Base-by-base conservation (phyloP, 768 basidiomycete genomes). In the Suillus placidus region DNA sequence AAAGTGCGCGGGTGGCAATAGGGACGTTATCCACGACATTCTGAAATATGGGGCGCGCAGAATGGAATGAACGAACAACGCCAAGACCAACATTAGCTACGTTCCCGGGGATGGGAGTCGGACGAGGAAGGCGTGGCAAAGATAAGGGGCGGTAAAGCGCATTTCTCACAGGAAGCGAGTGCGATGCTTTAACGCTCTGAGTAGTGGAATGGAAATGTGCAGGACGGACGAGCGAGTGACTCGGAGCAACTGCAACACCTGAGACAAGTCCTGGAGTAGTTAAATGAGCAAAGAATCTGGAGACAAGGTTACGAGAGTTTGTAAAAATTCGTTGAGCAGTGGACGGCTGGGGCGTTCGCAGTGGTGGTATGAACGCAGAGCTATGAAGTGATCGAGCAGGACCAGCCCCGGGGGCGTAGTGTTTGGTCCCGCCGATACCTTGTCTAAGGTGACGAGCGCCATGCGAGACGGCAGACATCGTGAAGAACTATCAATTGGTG, bases 1-100 rank as follows among this genome's bases (percentile, higher is more conserved):
- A 87, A 51, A 94, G 79, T 3, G 93, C 88, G 34, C 94, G 85
- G 10, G 84, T 85, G 1, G 87, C 83, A n/a, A 95, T 78, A 8
- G 94, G 93, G 0, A 92, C 87, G 71, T 93, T 93, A 73, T 93
- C 85, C 2, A 87, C 87, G 49, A 95, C 75, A 73, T 91, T 88
- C 74, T 93, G 88, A 80, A 94, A 94, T 52, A 94, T 83, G 4
- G 91, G 90, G 3, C 89, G 86, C 13, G 82, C 84, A 3, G 88
- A 85, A 30, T 88, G 87, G 75, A 95, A 95, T 71, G 87, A 91
- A 43, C 93, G 82, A 0, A 89, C 91, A 0, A 86, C 84, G 43
- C 91, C 91, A 3, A 95, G 81, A 6, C 94, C 94, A 26, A 95
- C 84, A 67, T 92, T 88, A 0, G 84, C 76, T 35, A 90, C 76